phyloP scores from a whole-genome alignment of 305 asterid genomes.

The Fraxinus xanthoxyloides region DNA sequence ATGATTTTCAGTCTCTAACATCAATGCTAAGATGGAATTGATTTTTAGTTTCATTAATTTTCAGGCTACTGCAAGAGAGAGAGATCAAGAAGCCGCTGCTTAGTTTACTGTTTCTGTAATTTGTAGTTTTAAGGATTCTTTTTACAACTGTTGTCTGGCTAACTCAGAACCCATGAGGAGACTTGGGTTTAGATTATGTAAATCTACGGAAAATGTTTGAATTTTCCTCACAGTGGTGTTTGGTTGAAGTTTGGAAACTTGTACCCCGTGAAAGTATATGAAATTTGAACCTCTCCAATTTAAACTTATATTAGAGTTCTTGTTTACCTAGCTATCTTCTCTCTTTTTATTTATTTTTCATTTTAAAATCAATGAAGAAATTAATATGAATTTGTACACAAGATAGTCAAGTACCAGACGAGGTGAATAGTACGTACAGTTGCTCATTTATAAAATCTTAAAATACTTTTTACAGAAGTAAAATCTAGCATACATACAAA shows the following conservation, averaged over 20 bases:
- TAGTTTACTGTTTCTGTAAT: neutral
- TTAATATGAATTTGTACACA: neutral
- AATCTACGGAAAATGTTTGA: neutral
- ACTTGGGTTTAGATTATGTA: neutral
- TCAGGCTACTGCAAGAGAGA: no score
- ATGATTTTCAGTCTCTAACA: conserved; percentile 43
- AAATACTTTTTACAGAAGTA: neutral
- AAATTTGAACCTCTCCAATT: neutral
- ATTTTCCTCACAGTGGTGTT: neutral
- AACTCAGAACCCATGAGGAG: neutral
- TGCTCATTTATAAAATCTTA: neutral
- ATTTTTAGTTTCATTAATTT: neutral
- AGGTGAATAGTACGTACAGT: neutral
- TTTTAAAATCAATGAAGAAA: neutral
- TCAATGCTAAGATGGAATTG: conserved; percentile 29
- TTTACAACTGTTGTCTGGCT: neutral
- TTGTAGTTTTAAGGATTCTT: neutral
- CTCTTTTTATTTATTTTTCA: neutral
- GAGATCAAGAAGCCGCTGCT: neutral
- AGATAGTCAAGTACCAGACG: neutral
- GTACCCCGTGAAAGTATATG: conserved; percentile 8
- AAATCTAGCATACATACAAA: neutral
- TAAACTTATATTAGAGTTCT: neutral
- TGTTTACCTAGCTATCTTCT: neutral
- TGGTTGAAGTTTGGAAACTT: neutral